These are phyloP conservation scores for Barnettozyma sucrosica DNA, from an alignment of 805 yeast genomes.

Conservation along the genomic window DNA sequence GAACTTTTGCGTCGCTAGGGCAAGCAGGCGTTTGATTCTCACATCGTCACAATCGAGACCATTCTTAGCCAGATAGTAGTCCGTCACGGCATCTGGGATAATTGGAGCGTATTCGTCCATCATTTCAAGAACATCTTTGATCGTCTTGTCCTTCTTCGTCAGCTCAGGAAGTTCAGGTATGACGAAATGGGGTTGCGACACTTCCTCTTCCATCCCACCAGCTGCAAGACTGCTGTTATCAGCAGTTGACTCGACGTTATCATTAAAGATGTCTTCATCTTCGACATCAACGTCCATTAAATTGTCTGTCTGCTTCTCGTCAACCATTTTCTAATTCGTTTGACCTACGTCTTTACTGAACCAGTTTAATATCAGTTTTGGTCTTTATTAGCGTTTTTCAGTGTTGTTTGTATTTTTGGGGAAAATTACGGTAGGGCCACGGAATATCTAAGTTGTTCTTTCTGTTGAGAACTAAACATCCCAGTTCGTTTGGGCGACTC, in stretches of 20 bases:
- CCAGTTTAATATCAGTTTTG: too few relatives aligned
- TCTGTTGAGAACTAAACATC: constrained; percentile 17
- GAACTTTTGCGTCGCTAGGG: constrained; percentile 94
- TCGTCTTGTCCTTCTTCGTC: constrained; percentile 71
- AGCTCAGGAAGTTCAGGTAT: constrained; percentile 53
- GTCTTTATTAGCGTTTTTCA: too few relatives aligned
- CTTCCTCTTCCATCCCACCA: constrained; percentile 8
- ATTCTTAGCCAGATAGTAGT: constrained; percentile 78
- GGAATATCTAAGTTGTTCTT: too few relatives aligned
- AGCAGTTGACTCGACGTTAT: constrained; percentile 13
- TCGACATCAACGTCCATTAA: constrained; percentile 23
- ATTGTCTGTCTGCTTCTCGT: constrained; percentile 4
- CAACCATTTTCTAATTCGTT: too few relatives aligned
- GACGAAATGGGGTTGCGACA: constrained; percentile 10
- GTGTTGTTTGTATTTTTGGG: not conserved
- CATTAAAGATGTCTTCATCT: constrained; percentile 26
- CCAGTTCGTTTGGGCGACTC: constrained; percentile 43
- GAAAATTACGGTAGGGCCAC: not conserved
- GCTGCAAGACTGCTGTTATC: constrained; percentile 3
- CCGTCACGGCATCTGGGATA: constrained; percentile 95
- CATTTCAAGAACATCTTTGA: constrained; percentile 77
- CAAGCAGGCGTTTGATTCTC: constrained; percentile 65
- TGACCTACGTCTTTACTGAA: too few relatives aligned
- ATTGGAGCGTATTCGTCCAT: constrained; percentile 95
- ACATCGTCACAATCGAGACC: constrained; percentile 80